A percentile compares a stretch with the other conserved stretches of the same genome.
phyloP scores from a whole-genome alignment of 108 stramenopile genomes.

The Chaetoceros tenuissimus region DNA sequence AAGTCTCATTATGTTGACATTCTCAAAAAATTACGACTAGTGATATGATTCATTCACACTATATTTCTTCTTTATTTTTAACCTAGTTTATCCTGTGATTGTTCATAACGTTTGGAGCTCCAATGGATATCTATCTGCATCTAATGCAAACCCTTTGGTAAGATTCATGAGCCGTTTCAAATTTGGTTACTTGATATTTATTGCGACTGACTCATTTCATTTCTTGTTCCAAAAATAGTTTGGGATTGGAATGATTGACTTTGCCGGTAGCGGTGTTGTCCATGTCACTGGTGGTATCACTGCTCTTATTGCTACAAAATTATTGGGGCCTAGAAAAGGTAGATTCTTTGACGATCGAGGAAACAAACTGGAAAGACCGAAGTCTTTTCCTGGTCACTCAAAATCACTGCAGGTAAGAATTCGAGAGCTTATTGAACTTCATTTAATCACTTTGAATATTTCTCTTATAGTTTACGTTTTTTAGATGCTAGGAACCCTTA shows the following conservation, averaged over 20 bases:
- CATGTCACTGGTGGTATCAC: conserved; percentile 86
- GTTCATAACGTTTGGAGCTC: conserved; percentile 71
- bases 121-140: conserved; percentile 58
- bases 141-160: conserved; percentile 1
- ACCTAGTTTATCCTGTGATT: conserved; percentile 82
- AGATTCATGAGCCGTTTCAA: not conserved
- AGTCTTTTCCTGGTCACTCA: conserved; percentile 65
- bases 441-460: not conserved
- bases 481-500: conserved; percentile 60
- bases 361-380: conserved; percentile 42
- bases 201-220: not conserved
- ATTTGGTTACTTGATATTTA: not conserved
- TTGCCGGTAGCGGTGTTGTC: conserved; percentile 88
- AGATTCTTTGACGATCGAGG: conserved; percentile 74
- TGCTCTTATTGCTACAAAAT: conserved; percentile 64
- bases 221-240: conserved; percentile 11
- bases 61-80: conserved; percentile 34
- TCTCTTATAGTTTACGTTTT: not conserved
- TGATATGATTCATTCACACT: not conserved
- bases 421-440: not conserved
- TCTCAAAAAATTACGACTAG: not conserved
- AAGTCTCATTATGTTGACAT: not conserved
- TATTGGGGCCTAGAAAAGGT: conserved; percentile 81
- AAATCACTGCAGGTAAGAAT: conserved; percentile 50
- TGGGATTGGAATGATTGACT: conserved; percentile 76